A percentile compares a stretch with the other conserved stretches of the same genome.
Conservation (phyloP, 2,329 filamentous ascomycete genomes). For the Aplosporella prunicola region DNA sequence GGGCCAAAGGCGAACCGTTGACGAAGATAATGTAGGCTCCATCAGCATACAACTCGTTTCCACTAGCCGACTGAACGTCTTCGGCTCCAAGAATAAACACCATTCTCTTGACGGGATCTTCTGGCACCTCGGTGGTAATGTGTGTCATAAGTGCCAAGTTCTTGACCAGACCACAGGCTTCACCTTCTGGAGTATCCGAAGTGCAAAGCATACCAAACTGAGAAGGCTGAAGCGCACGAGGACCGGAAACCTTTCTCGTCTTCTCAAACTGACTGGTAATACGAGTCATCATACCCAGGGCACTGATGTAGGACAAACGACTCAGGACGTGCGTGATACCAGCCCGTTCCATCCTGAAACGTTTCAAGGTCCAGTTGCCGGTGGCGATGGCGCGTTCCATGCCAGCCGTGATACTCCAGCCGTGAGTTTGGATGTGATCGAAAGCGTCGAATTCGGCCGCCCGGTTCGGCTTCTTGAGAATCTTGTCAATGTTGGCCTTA, state of each 20-base stretch:
- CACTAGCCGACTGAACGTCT: constrained; percentile 69
- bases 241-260: constrained; percentile 91
- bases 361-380: constrained; percentile 95
- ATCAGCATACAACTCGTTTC: constrained; percentile 74
- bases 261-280: constrained; percentile 99
- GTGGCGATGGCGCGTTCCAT: constrained; percentile 96
- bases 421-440: constrained; percentile 72
- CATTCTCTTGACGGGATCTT: constrained; percentile 77
- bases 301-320: constrained; percentile 89
- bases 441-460: constrained; percentile 82
- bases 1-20: constrained; percentile 86
- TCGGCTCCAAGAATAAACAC: constrained; percentile 80
- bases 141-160: constrained; percentile 98
- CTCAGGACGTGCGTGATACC: constrained; percentile 95
- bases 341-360: constrained; percentile 97
- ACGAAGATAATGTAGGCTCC: constrained; percentile 87
- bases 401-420: constrained; percentile 78
- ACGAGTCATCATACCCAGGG: constrained; percentile 98
- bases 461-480: constrained; percentile 84
- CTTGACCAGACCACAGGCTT: constrained; percentile 95
- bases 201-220: constrained; percentile 98
- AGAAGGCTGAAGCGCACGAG: constrained; percentile 89
- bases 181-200: constrained; percentile 95
- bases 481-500: constrained; percentile 90
- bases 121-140: constrained; percentile 93